Evolutionary conservation across 768 basidiomycete species (phyloP), one percentile per base, ranked within the genome.

Genomic region (Phaffia australis): DNA sequence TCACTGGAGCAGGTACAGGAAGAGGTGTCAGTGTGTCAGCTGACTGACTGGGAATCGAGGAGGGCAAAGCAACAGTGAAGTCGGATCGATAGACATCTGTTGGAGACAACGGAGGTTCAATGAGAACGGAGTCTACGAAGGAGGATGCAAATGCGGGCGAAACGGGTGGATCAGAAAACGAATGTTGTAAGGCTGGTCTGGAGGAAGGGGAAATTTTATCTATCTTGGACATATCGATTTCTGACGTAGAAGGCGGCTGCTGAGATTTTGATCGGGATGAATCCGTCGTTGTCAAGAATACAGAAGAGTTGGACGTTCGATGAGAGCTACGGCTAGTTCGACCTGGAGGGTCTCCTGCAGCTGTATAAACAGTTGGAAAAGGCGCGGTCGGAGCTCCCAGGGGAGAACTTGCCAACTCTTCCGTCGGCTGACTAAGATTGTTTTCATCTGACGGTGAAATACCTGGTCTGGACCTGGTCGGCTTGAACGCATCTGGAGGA

Each of bases 401-500:
- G 23, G 32, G 46, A 46, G 47, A 46, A 27, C 59, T 46, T 8
- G 11, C 25, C 42, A 56, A 47, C n/a, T 64, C 63, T 14, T 52
- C 60, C 18, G 60, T 49, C 14, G 49, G 29, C 19, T 48, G 47
- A 18, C 29, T 48, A 32, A 61, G 0, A 48, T 49, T 3, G 30
- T n/a, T 29, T 54, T 56, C 46, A 25, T 52, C 19, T 25, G 19
- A 3, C 35, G 35, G 32, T 5, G 35, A 42, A 42, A 42, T 11
- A 60, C 68, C 35, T 62, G 72, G 16, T 69, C 62, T 48, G 56
- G 63, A 66, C 16, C 75, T 63, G 29, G 75, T 73, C 0, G 76
- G 76, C 14, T 75, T 68, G 60, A 77, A 77, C n/a, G 76, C 76
- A 56, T 77, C 76, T 18, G 76, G 74, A 15, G 76, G 76, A 1